Evolutionary conservation across 2,329 filamentous ascomycete species (phyloP).

Genomic region (Emergomyces africanus): DNA sequence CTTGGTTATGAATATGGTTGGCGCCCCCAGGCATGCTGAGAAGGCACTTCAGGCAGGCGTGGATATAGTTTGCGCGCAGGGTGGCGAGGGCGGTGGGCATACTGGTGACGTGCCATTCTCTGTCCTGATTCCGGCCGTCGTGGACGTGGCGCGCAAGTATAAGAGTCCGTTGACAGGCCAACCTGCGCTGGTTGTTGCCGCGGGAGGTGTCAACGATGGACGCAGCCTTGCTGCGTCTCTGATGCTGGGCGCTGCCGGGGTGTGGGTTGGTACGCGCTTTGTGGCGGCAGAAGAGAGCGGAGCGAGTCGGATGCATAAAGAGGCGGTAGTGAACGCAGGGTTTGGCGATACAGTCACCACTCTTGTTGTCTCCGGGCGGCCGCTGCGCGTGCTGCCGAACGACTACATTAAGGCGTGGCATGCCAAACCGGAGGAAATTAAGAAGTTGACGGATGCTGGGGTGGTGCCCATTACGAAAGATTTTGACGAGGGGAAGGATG

Average conservation of each 20-base stretch:
- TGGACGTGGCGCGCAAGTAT: slow-evolving; percentile 67
- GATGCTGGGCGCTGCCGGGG: slow-evolving; percentile 77
- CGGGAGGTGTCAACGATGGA: slow-evolving; percentile 77
- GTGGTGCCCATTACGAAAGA: slow-evolving; percentile 74
- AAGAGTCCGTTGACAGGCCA: slow-evolving; percentile 56
- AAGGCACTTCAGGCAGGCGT: slow-evolving; percentile 80
- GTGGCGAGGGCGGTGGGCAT: slow-evolving; percentile 86
- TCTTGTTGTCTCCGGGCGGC: slow-evolving; percentile 68
- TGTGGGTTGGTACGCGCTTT: slow-evolving; percentile 92
- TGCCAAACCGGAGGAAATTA: slow-evolving; percentile 58
- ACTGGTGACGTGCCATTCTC: slow-evolving; percentile 77
- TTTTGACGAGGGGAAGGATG: slow-evolving; percentile 65
- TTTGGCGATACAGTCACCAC: slow-evolving; percentile 74
- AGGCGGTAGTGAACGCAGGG: slow-evolving; percentile 64
- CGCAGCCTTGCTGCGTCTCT: slow-evolving; percentile 65
- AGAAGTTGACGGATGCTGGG: slow-evolving; percentile 60
- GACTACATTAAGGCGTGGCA: slow-evolving; percentile 79
- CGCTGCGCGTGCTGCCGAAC: slow-evolving; percentile 68
- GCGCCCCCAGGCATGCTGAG: slow-evolving; percentile 76
- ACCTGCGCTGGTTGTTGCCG: slow-evolving; percentile 70
- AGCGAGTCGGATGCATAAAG: slow-evolving; percentile 70
- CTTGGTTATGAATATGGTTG: slow-evolving; percentile 94
- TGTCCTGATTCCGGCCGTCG: slow-evolving; percentile 77
- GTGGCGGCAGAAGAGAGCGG: slow-evolving; percentile 72
- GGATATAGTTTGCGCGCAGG: slow-evolving; percentile 85